Evolutionary conservation across 1,284 basidiomycete genomes (phyloP).

Genomic region (Athelia sp.): DNA sequence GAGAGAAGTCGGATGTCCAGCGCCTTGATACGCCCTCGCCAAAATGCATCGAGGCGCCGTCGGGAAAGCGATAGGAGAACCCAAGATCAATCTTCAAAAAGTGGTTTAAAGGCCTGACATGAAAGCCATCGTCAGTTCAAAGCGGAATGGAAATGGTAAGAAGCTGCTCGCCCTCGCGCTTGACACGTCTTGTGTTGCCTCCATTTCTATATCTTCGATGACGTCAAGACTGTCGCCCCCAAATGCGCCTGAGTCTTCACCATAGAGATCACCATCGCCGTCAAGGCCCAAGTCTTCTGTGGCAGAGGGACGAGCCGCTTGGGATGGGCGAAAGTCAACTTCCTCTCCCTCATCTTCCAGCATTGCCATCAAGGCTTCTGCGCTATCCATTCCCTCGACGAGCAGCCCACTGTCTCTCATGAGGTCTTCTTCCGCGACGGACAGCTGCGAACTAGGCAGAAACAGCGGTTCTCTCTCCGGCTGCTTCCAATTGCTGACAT

Average conservation of each 20-base stretch:
- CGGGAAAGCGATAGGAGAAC: not conserved
- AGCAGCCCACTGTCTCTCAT: slow-evolving; percentile 57
- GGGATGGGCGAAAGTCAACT: slow-evolving; percentile 35
- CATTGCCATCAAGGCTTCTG: slow-evolving; percentile 57
- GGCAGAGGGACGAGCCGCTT: slow-evolving; percentile 18
- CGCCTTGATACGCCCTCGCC: too few species aligned
- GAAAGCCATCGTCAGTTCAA: slow-evolving; percentile 1
- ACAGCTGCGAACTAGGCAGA: slow-evolving; percentile 53
- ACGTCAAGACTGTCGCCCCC: slow-evolving; percentile 27
- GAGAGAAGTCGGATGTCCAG: too few species aligned
- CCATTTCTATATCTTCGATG: slow-evolving; percentile 43
- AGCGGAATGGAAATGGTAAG: not conserved
- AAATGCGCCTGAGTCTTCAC: slow-evolving; percentile 12
- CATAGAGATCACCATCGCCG: slow-evolving; percentile 10
- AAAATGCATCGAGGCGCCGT: too few species aligned
- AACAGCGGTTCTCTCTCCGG: slow-evolving; percentile 51
- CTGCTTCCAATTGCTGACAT: not conserved
- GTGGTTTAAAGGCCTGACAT: slow-evolving; percentile 49
- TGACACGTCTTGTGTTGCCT: slow-evolving; percentile 42
- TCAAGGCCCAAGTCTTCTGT: slow-evolving; percentile 4
- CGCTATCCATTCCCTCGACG: slow-evolving; percentile 53
- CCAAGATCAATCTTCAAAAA: slow-evolving; percentile 56
- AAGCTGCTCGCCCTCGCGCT: slow-evolving; percentile 28
- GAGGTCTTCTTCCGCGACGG: slow-evolving; percentile 42
- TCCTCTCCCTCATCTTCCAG: slow-evolving; percentile 65